Conservation (phyloP, 2,329 filamentous ascomycete genomes). For the Aspergillus aculeatinus region DNA sequence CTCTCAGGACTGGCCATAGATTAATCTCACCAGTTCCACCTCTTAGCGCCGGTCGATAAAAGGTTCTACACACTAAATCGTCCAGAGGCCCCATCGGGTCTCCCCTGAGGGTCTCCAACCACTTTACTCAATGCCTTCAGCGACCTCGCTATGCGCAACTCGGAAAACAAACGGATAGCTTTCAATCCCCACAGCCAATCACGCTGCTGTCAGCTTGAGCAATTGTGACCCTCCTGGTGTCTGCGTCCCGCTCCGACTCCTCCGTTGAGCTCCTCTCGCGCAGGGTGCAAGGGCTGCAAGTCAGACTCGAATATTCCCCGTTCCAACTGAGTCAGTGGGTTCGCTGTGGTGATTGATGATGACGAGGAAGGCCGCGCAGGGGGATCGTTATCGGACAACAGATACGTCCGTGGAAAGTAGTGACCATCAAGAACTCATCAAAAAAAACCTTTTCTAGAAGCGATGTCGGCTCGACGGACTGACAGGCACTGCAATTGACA, state of each 20-base stretch:
- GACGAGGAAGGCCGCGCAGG: background rate
- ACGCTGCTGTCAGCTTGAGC: background rate
- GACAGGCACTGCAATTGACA: conserved; percentile 9
- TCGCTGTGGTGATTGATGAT: background rate
- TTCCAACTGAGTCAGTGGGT: background rate
- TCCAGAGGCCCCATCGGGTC: conserved; percentile 2
- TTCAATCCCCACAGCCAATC: conserved; percentile 4
- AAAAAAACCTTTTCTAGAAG: conserved; percentile 9
- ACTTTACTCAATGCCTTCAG: background rate
- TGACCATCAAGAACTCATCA: background rate
- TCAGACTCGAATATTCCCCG: background rate
- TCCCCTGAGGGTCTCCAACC: conserved; percentile 6
- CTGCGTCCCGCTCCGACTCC: conserved; percentile 8
- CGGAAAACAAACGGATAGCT: conserved; percentile 6
- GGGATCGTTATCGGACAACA: background rate
- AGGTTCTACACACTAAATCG: conserved; percentile 4
- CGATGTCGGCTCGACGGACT: conserved; percentile 9
- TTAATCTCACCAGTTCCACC: conserved; percentile 14
- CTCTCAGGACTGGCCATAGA: conserved; percentile 6
- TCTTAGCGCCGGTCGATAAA: conserved; percentile 10
- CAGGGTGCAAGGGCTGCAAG: conserved; percentile 4
- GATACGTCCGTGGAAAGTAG: background rate
- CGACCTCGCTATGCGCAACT: conserved; percentile 1
- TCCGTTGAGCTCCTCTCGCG: background rate
- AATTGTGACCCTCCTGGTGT: conserved; percentile 3